Evolutionary conservation across 768 basidiomycete genomes (phyloP).

Genomic region (Cystobasidiopsis lactophilus): DNA sequence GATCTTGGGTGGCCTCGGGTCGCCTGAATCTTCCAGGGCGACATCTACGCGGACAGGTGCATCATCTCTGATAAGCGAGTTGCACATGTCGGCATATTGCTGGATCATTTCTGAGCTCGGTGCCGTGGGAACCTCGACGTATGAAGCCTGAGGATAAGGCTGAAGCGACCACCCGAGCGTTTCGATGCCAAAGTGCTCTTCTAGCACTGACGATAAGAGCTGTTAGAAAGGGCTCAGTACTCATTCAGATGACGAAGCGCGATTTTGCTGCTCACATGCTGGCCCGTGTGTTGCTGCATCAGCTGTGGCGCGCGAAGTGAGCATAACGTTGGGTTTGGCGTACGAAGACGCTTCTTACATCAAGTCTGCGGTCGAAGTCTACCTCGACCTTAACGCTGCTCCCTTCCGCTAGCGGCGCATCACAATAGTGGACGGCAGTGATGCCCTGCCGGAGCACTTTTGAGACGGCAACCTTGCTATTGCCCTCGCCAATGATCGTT

Average conservation of each 20-base stretch:
- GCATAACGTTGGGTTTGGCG: no score
- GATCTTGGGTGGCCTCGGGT: constrained; percentile 28
- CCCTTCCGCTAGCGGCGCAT: constrained; percentile 34
- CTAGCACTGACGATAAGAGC: constrained; percentile 49
- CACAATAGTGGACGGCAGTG: constrained; percentile 49
- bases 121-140: constrained; percentile 51
- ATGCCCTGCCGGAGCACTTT: constrained; percentile 49
- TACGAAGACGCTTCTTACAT: no score
- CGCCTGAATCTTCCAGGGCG: constrained; percentile 31
- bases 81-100: constrained; percentile 40
- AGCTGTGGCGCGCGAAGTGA: no score
- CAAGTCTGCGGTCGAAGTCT: constrained; percentile 43
- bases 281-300: constrained; percentile 65
- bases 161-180: constrained; percentile 70
- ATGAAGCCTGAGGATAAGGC: constrained; percentile 42
- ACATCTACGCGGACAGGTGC: constrained; percentile 51
- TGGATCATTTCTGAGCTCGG: constrained; percentile 43
- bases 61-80: constrained; percentile 46
- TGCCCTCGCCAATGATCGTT: constrained; percentile 23
- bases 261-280: constrained; percentile 36
- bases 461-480: constrained; percentile 36
- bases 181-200: constrained; percentile 31
- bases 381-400: constrained; percentile 35
- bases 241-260: no score
- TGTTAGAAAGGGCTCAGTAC: not conserved